Evolutionary conservation across 345 rosid genomes (phyloP).

Genomic region (Ricinus communis): DNA sequence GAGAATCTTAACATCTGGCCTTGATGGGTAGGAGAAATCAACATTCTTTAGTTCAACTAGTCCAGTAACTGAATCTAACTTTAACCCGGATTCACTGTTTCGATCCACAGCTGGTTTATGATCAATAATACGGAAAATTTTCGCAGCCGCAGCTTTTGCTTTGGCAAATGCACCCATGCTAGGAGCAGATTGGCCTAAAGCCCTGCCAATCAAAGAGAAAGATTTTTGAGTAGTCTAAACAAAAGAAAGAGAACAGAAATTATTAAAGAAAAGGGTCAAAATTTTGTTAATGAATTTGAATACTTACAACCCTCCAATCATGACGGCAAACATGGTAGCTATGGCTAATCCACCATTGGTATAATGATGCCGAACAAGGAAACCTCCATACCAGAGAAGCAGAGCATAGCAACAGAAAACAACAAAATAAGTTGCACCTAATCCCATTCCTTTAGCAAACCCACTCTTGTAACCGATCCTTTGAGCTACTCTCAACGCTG

Average conservation of each 20-base stretch:
- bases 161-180: slow-evolving; percentile 88
- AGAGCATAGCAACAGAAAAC: slow-evolving; percentile 94
- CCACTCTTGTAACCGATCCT: slow-evolving; percentile 84
- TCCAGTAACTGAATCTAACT: slow-evolving; percentile 70
- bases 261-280: background rate
- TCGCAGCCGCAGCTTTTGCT: slow-evolving; percentile 93
- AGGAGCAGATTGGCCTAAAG: slow-evolving; percentile 91
- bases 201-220: slow-evolving; percentile 44
- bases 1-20: slow-evolving; percentile 76
- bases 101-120: slow-evolving; percentile 70
- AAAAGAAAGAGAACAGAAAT: background rate
- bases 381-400: slow-evolving; percentile 96
- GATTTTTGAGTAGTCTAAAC: background rate
- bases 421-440: slow-evolving; percentile 94
- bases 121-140: slow-evolving; percentile 78
- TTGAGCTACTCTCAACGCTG: slow-evolving; percentile 73
- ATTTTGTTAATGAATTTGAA: slow-evolving; percentile 2
- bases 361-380: slow-evolving; percentile 82
- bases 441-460: slow-evolving; percentile 86
- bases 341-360: slow-evolving; percentile 96
- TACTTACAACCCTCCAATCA: slow-evolving; percentile 96
- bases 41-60: slow-evolving; percentile 75
- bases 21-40: slow-evolving; percentile 86
- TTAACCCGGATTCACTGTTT: slow-evolving; percentile 64
- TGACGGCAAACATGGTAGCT: slow-evolving; percentile 94